Evolutionary conservation across 352 stramenopile genomes (phyloP), one percentile per base, ranked within the genome.

Genomic region (Phytophthora fragariaefolia): DNA sequence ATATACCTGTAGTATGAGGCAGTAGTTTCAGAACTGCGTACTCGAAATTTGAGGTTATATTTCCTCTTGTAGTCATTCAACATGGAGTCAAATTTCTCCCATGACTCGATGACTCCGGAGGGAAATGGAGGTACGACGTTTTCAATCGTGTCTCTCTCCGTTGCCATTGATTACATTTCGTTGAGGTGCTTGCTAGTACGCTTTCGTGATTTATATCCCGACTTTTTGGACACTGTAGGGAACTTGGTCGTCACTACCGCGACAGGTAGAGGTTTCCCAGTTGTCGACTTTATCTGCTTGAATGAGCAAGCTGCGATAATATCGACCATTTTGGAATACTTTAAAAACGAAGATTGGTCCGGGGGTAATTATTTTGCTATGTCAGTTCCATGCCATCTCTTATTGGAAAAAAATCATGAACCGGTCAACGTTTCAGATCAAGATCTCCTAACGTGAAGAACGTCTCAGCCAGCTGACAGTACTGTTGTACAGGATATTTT

Each of bases 291-390:
- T 40, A 38, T 71, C 22, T 55, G 51, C 4, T 10, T 61, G 0
- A 69, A 75, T 13, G 27, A 75, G 23, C 57, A 71, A 18, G 62
- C 67, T 4, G 26, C 26, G 4, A 75, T 47, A 12, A 61, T 75
- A 3, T 17, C n/a, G 1, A 20, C 32, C 0, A 64, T 70, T 17
- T 20, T 68, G 9, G 27, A 58, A 3, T 60, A 67, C 22, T 66
- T 74, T 38, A 74, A 74, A 22, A n/a, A 59, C 22, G 54, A 47
- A 18, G 63, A 71, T 46, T 6, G n/a, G 3, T n/a, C n/a, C n/a
- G n/a, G n/a, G n/a, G n/a, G n/a, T n/a, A n/a, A n/a, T n/a, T n/a
- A n/a, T n/a, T n/a, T n/a, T n/a, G n/a, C n/a, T n/a, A n/a, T n/a
- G n/a, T n/a, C n/a, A n/a, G n/a, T n/a, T n/a, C n/a, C n/a, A n/a